Evolutionary conservation across 306 rosid species (phyloP).

Genomic region (Oemleria cerasiformis): DNA sequence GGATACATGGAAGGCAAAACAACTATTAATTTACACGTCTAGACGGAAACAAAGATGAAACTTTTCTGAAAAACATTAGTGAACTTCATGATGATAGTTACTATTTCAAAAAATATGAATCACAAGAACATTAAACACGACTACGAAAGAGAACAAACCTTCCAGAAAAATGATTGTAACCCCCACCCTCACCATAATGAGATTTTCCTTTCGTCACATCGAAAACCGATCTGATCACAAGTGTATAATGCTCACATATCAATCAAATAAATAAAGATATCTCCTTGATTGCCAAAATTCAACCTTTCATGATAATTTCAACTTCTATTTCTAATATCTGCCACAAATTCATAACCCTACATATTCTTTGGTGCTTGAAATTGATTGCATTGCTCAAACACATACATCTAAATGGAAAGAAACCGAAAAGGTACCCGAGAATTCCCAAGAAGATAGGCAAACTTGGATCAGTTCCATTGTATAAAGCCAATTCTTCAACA

Average conservation of each 20-base stretch:
- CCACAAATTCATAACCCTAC: neutral
- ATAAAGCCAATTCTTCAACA: constrained; percentile 66
- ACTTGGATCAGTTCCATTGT: constrained; percentile 72
- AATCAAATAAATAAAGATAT: neutral
- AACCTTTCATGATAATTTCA: neutral
- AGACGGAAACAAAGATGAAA: neutral
- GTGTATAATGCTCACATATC: neutral
- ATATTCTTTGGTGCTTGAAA: neutral
- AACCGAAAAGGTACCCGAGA: constrained; percentile 60
- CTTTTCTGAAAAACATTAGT: no score
- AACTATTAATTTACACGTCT: constrained; percentile 4
- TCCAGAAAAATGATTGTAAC: constrained; percentile 93
- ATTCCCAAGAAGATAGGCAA: constrained; percentile 80
- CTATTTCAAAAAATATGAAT: neutral
- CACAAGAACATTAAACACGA: neutral
- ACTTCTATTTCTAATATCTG: neutral
- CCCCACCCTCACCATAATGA: constrained; percentile 90
- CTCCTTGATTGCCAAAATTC: neutral
- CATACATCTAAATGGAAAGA: constrained; percentile 1
- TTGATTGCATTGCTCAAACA: neutral
- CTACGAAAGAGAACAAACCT: constrained; percentile 42
- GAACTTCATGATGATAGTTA: no score
- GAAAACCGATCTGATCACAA: constrained; percentile 66
- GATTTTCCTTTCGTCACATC: constrained; percentile 92
- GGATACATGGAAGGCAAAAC: constrained; percentile 13